Percentiles rank a stretch among this genome's conserved stretches.
Conservation (phyloP, 2,329 filamentous ascomycete genomes). For the Chaetomium sp. region DNA sequence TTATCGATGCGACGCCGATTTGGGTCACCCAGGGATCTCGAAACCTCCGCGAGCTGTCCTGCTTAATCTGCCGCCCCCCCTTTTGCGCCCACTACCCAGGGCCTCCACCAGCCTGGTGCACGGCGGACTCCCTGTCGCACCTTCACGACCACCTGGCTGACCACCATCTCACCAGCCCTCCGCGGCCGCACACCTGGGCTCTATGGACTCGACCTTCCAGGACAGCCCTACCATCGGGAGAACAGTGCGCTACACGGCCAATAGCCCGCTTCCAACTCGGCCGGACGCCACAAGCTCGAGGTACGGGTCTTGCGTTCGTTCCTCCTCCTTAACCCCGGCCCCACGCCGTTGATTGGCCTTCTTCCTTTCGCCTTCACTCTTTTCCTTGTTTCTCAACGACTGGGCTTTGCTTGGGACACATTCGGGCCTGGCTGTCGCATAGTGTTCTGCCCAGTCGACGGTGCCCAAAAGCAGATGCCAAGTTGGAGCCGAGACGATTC, state of each 20-base stretch:
- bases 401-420: conserved; percentile 18
- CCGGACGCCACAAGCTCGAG: conserved; percentile 32
- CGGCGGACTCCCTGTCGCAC: conserved; percentile 55
- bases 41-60: conserved; percentile 19
- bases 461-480: conserved; percentile 6
- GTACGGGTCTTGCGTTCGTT: conserved; percentile 26
- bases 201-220: conserved; percentile 38
- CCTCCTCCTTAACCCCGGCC: conserved; percentile 8
- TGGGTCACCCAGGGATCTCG: conserved; percentile 16
- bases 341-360: conserved; percentile 11
- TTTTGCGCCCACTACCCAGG: conserved; percentile 7
- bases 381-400: conserved; percentile 10
- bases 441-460: not conserved
- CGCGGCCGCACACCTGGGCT: conserved; percentile 27
- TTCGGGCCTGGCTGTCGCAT: conserved; percentile 4
- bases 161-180: conserved; percentile 33
- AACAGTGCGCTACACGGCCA: conserved; percentile 38
- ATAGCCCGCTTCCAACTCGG: conserved; percentile 36
- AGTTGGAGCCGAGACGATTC: conserved; percentile 3
- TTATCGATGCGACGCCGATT: conserved; percentile 14
- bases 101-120: conserved; percentile 37
- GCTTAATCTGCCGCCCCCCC: conserved; percentile 17
- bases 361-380: conserved; percentile 1
- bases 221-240: conserved; percentile 54
- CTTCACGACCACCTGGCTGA: conserved; percentile 48